Evolutionary conservation across 2,329 filamentous ascomycete genomes (phyloP).

Genomic region (Alternaria sp.): DNA sequence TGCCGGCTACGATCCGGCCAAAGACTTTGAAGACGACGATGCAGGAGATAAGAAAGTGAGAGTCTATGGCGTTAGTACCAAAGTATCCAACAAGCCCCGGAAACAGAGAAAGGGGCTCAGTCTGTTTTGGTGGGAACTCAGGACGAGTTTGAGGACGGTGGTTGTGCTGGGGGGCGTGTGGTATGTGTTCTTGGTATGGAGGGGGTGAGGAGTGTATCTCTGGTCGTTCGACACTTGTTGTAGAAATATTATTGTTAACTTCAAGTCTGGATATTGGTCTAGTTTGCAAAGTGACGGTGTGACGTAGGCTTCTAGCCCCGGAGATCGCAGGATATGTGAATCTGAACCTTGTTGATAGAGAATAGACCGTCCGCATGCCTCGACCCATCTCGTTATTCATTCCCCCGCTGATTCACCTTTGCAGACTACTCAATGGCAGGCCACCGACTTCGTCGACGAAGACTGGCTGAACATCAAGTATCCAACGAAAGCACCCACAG

Average conservation of each 20-base stretch:
- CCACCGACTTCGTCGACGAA: slow-evolving; percentile 80
- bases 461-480: slow-evolving; percentile 79
- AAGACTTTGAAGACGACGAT: slow-evolving; percentile 15
- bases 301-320: neutral
- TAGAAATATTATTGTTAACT: too few species aligned
- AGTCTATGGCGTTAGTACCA: slow-evolving; percentile 38
- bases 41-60: slow-evolving; percentile 16
- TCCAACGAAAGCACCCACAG: slow-evolving; percentile 85
- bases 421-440: slow-evolving; percentile 72
- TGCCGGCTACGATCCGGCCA: slow-evolving; percentile 48
- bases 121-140: slow-evolving; percentile 66
- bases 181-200: slow-evolving; percentile 71
- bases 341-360: neutral
- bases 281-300: too few species aligned
- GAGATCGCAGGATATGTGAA: slow-evolving; percentile 11
- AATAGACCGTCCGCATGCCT: neutral
- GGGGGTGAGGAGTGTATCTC: slow-evolving; percentile 58
- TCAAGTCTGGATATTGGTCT: too few species aligned
- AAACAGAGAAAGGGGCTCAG: slow-evolving; percentile 49
- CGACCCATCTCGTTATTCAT: neutral
- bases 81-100: slow-evolving; percentile 30
- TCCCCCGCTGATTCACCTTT: neutral
- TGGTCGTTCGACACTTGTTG: too few species aligned
- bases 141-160: slow-evolving; percentile 67
- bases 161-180: slow-evolving; percentile 67